Conservation (phyloP, 208 protist genomes). For the Trypanosoma mega region DNA sequence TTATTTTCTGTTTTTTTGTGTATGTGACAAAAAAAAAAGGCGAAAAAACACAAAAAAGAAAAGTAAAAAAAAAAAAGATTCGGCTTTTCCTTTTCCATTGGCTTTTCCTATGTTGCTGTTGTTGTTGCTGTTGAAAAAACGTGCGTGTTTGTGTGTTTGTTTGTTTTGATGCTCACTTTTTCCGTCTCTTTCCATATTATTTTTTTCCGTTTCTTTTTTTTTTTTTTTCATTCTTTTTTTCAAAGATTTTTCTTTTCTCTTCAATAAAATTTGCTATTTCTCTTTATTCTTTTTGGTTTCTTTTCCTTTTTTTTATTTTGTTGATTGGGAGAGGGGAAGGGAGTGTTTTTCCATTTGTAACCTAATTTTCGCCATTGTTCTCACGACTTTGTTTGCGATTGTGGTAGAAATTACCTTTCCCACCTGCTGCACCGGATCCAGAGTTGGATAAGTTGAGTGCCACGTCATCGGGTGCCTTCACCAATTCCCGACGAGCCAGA, state of each 20-base stretch:
- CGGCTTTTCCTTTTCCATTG: too few species aligned
- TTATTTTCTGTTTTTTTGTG: too few species aligned
- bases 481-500: slow-evolving; percentile 76
- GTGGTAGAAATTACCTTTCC: slow-evolving; percentile 8
- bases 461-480: slow-evolving; percentile 52
- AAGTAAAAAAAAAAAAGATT: too few species aligned
- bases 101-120: too few species aligned
- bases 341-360: slow-evolving; percentile 6
- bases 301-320: too few species aligned
- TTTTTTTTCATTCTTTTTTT: neutral
- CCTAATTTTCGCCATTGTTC: neutral
- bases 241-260: neutral
- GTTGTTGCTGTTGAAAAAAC: too few species aligned
- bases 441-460: slow-evolving; percentile 4
- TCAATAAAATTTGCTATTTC: neutral
- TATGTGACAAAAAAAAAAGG: too few species aligned
- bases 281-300: neutral
- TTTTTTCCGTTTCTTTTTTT: neutral
- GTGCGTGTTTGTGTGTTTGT: too few species aligned
- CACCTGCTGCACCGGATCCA: neutral
- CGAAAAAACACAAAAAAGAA: too few species aligned
- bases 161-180: too few species aligned
- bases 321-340: too few species aligned
- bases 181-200: neutral
- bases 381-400: slow-evolving; percentile 6